phyloP scores from a whole-genome alignment of 1,284 basidiomycete species.

The Entoloma clypeatum region DNA sequence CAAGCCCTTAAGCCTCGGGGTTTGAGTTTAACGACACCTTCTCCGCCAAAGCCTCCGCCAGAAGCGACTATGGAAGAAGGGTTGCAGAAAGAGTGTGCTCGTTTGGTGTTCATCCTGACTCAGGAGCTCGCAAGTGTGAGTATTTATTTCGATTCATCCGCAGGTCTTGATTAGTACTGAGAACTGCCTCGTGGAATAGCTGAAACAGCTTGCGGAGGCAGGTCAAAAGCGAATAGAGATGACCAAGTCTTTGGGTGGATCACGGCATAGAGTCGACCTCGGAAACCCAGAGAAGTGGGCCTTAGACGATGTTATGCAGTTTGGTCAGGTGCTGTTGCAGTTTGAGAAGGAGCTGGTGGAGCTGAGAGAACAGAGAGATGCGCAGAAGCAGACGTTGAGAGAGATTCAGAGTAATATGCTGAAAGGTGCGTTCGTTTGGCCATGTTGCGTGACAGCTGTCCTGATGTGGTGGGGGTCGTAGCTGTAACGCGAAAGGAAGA shows the following conservation, averaged over 20 bases:
- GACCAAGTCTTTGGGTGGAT: constrained; percentile 34
- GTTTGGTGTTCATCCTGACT: constrained; percentile 33
- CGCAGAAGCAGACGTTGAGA: constrained; percentile 40
- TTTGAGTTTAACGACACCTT: no score
- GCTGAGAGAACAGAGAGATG: constrained; percentile 42
- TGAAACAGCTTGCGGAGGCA: constrained; percentile 36
- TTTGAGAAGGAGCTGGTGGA: constrained; percentile 50
- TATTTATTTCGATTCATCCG: no score
- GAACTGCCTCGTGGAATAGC: no score
- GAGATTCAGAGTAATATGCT: constrained; percentile 62
- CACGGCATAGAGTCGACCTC: constrained; percentile 43
- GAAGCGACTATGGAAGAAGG: no score
- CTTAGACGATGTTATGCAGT: constrained; percentile 48
- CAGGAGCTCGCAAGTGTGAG: neutral
- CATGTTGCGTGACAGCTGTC: constrained; percentile 1
- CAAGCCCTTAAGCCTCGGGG: no score
- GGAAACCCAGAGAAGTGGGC: constrained; percentile 48
- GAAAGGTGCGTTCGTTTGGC: constrained; percentile 48
- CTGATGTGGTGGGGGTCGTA: constrained; percentile 26
- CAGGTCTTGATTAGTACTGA: no score
- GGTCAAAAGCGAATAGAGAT: constrained; percentile 31
- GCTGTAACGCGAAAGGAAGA: constrained; percentile 74
- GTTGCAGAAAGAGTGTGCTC: constrained; percentile 52
- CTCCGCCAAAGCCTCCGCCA: no score
- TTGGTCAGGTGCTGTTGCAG: constrained; percentile 45